phyloP scores from a whole-genome alignment of 2,329 filamentous ascomycete genomes.

The Arthrobotrys conoides region DNA sequence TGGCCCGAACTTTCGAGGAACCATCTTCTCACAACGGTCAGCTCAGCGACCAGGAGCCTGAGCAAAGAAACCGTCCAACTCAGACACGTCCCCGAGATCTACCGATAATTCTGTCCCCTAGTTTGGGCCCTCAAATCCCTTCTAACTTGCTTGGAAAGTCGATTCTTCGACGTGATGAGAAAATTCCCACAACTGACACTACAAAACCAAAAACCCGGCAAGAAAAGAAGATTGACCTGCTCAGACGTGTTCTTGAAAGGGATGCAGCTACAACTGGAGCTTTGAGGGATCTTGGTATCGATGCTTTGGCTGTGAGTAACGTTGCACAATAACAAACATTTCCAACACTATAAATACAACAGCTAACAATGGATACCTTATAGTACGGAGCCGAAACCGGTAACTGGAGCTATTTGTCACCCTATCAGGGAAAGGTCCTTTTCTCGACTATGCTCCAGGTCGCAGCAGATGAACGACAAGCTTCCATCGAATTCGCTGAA shows the following conservation, averaged over 20 bases:
- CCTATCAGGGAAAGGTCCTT: neutral
- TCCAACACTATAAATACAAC: neutral
- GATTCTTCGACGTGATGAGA: neutral
- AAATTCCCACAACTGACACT: neutral
- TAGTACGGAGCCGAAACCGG: slow-evolving; percentile 12
- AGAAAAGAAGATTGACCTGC: neutral
- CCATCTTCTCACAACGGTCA: neutral
- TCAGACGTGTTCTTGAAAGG: slow-evolving; percentile 1
- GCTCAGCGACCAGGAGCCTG: slow-evolving; percentile 18
- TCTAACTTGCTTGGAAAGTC: neutral
- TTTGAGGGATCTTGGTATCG: neutral
- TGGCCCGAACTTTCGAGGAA: neutral
- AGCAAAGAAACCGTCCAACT: neutral
- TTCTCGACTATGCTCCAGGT: slow-evolving; percentile 17
- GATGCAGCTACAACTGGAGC: neutral
- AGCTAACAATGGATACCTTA: no score
- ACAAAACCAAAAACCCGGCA: neutral
- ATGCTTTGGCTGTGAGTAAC: slow-evolving; percentile 14
- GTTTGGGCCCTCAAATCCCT: slow-evolving; percentile 15
- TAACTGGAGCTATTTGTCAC: slow-evolving; percentile 7
- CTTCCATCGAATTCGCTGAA: neutral
- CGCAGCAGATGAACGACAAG: neutral
- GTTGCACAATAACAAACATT: neutral
- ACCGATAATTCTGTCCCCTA: slow-evolving; percentile 15
- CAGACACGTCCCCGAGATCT: neutral